Percentiles rank a stretch among this genome's conserved stretches.
Evolutionary conservation across 2,329 filamentous ascomycete species (phyloP).

Genomic region (Colletotrichum horii): DNA sequence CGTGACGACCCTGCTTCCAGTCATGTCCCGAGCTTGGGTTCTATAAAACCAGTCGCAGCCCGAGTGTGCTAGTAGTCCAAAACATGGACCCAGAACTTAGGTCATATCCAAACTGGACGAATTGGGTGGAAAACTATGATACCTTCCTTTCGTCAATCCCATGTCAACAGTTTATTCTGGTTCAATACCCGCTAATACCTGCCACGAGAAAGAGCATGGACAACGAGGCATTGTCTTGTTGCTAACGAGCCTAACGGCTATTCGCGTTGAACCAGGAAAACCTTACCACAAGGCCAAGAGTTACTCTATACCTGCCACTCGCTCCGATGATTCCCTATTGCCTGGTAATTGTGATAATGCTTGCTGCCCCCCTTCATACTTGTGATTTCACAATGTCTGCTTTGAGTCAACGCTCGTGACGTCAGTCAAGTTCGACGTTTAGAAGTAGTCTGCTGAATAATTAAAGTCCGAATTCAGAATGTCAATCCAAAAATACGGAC

Average conservation of each 20-base stretch:
- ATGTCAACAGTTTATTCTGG: background rate
- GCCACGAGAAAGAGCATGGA: background rate
- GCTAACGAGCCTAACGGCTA: background rate
- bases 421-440: background rate
- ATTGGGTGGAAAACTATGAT: background rate
- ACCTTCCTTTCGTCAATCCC: background rate
- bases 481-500: no score
- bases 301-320: background rate
- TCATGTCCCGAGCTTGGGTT: background rate
- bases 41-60: background rate
- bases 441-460: fast-evolving
- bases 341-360: background rate
- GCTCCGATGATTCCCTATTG: no score
- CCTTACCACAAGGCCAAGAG: background rate
- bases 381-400: fast-evolving
- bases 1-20: background rate
- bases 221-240: background rate
- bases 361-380: background rate
- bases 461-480: background rate
- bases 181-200: background rate
- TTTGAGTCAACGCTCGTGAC: no score
- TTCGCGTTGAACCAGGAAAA: background rate
- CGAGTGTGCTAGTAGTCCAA: background rate
- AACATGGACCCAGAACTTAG: background rate
- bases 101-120: background rate